Percentiles rank a stretch among this genome's conserved stretches.
Evolutionary conservation across 345 rosid species (phyloP).

Genomic region (Eutrema yunnanense): DNA sequence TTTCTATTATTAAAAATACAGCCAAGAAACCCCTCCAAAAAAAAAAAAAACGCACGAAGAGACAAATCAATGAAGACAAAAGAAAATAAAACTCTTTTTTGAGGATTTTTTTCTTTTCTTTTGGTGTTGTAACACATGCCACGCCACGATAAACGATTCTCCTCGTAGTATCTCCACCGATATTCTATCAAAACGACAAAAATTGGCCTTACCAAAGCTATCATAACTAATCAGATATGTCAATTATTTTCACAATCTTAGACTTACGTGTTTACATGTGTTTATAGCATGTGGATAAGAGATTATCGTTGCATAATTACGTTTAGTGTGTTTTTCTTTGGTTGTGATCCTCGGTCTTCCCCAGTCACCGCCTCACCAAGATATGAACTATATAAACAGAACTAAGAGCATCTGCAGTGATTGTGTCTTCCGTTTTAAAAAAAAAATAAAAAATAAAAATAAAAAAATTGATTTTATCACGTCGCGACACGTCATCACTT

Average conservation of each 20-base stretch:
- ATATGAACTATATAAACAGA: background rate
- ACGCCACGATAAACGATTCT: constrained; percentile 20
- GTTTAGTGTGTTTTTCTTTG: background rate
- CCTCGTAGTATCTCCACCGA: constrained; percentile 19
- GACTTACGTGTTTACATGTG: background rate
- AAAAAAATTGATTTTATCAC: too few species aligned
- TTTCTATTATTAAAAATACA: background rate
- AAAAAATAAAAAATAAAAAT: too few species aligned
- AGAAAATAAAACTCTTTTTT: background rate
- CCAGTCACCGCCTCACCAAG: constrained; percentile 26
- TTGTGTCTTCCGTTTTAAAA: too few species aligned
- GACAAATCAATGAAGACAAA: too few species aligned
- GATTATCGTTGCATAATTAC: background rate
- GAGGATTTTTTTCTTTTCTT: background rate
- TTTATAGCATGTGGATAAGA: constrained; percentile 15
- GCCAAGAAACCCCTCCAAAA: background rate
- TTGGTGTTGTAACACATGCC: constrained; percentile 8
- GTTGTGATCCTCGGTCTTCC: background rate
- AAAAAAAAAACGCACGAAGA: too few species aligned
- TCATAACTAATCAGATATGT: background rate
- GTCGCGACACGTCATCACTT: too few species aligned
- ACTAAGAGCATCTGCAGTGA: too few species aligned
- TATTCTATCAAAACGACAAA: background rate
- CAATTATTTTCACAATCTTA: background rate
- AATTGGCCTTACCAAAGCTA: background rate